These are phyloP conservation scores for Coemansia sp. DNA, from an alignment of 192 early-diverging fungal genomes.

Conservation along the genomic window DNA sequence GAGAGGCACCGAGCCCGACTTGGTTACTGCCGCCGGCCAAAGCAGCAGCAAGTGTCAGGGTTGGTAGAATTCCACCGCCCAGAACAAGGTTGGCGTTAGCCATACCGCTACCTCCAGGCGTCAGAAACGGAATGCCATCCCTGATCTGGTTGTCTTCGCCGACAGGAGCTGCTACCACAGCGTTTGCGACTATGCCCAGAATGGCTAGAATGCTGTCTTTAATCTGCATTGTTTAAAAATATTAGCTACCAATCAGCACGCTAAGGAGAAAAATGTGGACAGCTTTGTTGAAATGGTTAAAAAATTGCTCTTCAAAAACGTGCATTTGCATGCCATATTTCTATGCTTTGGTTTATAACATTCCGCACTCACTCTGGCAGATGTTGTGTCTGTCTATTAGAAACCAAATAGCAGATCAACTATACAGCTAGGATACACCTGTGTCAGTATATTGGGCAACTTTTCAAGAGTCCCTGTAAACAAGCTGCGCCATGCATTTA, in stretches of 20 bases:
- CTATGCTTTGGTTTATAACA: neutral
- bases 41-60: conserved; percentile 13
- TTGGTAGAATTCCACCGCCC: conserved; percentile 35
- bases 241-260: neutral
- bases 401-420: neutral
- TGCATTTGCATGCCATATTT: neutral
- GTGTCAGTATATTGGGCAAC: neutral
- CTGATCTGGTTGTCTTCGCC: conserved; percentile 3
- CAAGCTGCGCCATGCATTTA: conserved; percentile 5
- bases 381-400: neutral
- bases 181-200: neutral
- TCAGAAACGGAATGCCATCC: conserved; percentile 11
- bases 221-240: conserved; percentile 6
- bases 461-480: neutral
- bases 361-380: neutral
- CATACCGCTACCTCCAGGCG: conserved; percentile 4
- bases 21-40: conserved; percentile 9
- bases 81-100: conserved; percentile 19
- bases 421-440: neutral
- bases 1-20: conserved; percentile 21
- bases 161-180: conserved; percentile 16
- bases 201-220: conserved; percentile 7
- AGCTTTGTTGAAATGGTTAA: neutral
- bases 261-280: neutral
- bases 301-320: neutral